Conservation (phyloP, 305 asterid genomes). For the Fraxinus ornus region DNA sequence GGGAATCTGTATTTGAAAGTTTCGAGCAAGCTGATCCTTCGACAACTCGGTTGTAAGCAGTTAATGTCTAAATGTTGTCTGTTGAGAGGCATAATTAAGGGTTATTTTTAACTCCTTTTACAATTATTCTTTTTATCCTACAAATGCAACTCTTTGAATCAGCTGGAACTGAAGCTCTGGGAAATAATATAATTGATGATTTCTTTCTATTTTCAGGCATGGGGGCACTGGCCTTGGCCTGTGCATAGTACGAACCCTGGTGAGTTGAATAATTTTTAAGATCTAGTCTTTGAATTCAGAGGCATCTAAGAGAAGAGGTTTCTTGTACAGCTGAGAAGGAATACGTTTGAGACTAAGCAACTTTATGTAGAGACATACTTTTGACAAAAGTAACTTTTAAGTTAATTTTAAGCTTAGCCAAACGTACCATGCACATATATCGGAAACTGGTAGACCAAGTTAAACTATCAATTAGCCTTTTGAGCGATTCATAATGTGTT, state of each 20-base stretch:
- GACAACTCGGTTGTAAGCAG: slow-evolving; percentile 80
- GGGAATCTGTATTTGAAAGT: slow-evolving; percentile 96
- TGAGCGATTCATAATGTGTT: background rate
- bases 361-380: background rate
- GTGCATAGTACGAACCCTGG: slow-evolving; percentile 95
- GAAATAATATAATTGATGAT: background rate
- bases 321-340: background rate
- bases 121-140: background rate
- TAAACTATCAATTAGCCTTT: background rate
- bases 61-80: background rate
- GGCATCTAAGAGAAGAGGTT: background rate
- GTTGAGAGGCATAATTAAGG: background rate
- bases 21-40: slow-evolving; percentile 98
- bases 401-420: background rate
- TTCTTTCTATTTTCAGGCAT: slow-evolving; percentile 52
- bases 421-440: background rate
- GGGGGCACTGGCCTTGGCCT: slow-evolving; percentile 98
- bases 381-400: background rate
- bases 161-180: slow-evolving; percentile 8
- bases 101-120: background rate
- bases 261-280: slow-evolving; percentile 34
- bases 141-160: background rate
- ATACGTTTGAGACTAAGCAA: background rate
- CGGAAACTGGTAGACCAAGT: background rate
- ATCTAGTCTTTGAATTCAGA: background rate